Percentiles rank a stretch among this genome's conserved stretches.
phyloP scores from a whole-genome alignment of 2,329 filamentous ascomycete species.

The Hypoxylon sp. region DNA sequence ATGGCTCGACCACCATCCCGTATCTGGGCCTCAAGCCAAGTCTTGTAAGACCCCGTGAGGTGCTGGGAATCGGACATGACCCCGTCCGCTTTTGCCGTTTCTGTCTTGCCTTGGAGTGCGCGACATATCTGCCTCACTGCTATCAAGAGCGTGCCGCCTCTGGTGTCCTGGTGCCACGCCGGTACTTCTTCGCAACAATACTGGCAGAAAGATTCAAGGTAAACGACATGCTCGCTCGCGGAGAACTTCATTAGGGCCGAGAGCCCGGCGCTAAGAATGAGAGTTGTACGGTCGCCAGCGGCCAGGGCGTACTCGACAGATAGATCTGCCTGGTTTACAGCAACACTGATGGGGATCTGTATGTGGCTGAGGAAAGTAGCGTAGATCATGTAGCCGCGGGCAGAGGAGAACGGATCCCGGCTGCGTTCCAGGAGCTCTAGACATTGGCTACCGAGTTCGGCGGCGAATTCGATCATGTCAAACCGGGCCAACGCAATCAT shows the following conservation, averaged over 20 bases:
- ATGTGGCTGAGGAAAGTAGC: conserved; percentile 75
- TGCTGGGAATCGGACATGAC: conserved; percentile 76
- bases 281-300: conserved; percentile 74
- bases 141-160: conserved; percentile 75
- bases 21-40: conserved; percentile 61
- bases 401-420: conserved; percentile 70
- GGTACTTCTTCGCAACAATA: conserved; percentile 78
- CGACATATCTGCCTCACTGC: conserved; percentile 71
- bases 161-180: conserved; percentile 74
- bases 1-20: conserved; percentile 69
- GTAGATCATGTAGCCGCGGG: conserved; percentile 73
- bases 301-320: conserved; percentile 71
- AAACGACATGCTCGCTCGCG: conserved; percentile 71
- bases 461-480: conserved; percentile 72
- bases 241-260: conserved; percentile 73
- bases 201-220: conserved; percentile 74
- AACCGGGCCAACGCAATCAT: conserved; percentile 74
- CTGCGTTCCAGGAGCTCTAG: conserved; percentile 70
- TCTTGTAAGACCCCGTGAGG: conserved; percentile 64
- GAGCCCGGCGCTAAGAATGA: conserved; percentile 75
- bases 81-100: conserved; percentile 55
- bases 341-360: conserved; percentile 65
- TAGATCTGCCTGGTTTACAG: conserved; percentile 67
- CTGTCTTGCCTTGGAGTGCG: conserved; percentile 78
- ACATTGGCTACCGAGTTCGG: conserved; percentile 69